Conservation (phyloP, 2,329 filamentous ascomycete genomes). For the Anthostomella pinea region DNA sequence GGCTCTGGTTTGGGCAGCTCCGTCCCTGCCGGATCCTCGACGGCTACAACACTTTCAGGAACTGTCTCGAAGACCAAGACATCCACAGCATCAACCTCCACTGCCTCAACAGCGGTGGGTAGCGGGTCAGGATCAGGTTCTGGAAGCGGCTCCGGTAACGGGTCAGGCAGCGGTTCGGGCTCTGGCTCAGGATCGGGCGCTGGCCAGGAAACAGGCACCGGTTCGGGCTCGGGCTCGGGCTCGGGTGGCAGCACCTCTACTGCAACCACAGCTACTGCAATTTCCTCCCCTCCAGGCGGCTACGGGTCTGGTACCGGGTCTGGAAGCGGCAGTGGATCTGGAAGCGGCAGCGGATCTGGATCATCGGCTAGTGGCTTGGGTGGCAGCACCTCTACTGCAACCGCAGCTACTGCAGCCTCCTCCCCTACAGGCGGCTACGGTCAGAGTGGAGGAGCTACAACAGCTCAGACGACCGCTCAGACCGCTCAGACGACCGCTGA, state of each 20-base stretch:
- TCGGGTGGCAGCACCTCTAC: constrained; percentile 11
- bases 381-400: constrained; percentile 11
- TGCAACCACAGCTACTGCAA: too few species aligned
- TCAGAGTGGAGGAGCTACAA: constrained; percentile 20
- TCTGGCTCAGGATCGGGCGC: constrained; percentile 12
- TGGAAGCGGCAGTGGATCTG: constrained; percentile 10
- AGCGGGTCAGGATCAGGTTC: constrained; percentile 7
- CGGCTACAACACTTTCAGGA: background rate
- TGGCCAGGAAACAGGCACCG: constrained; percentile 1
- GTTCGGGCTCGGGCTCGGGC: constrained; percentile 4
- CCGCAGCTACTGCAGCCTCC: constrained; percentile 9
- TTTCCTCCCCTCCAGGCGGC: too few species aligned
- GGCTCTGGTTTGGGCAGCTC: background rate
- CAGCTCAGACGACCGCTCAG: constrained; percentile 3
- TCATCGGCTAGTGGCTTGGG: constrained; percentile 6
- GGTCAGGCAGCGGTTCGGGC: background rate
- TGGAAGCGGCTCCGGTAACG: constrained; percentile 5
- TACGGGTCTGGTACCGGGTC: constrained; percentile 12
- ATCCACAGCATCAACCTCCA: too few species aligned
- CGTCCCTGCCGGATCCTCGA: too few species aligned
- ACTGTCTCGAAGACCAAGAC: too few species aligned
- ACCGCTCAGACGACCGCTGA: constrained; percentile 4
- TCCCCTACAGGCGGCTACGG: constrained; percentile 21
- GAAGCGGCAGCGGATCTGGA: constrained; percentile 3
- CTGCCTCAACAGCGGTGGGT: too few species aligned